A percentile compares a stretch with the other conserved stretches of the same genome.
Evolutionary conservation across 345 rosid genomes (phyloP).

Genomic region (Pistacia integerrima): DNA sequence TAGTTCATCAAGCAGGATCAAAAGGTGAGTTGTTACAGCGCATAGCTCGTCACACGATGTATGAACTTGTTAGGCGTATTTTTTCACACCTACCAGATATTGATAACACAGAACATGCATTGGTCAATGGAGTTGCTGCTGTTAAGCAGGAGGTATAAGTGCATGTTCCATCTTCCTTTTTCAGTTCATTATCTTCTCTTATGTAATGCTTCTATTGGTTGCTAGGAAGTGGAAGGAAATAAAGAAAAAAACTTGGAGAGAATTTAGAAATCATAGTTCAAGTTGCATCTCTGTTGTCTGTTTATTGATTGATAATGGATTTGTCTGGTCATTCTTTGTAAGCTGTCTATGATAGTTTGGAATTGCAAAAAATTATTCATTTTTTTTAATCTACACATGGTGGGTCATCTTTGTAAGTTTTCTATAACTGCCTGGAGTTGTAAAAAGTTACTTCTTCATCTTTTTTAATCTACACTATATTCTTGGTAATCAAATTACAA

Average conservation of each 20-base stretch:
- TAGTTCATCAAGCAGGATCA: slow-evolving; percentile 73
- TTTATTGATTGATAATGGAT: slow-evolving; percentile 15
- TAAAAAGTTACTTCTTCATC: slow-evolving; percentile 3
- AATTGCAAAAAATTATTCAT: neutral
- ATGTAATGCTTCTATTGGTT: slow-evolving; percentile 13
- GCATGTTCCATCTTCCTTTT: slow-evolving; percentile 19
- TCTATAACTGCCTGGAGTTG: no score
- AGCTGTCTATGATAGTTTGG: slow-evolving; percentile 13
- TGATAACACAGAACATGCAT: slow-evolving; percentile 20
- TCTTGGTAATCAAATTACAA: slow-evolving; percentile 2
- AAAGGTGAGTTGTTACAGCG: slow-evolving; percentile 76
- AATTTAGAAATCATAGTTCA: neutral
- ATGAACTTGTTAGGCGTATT: slow-evolving; percentile 71
- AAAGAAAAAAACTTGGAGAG: neutral
- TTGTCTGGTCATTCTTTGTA: slow-evolving; percentile 1
- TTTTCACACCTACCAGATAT: slow-evolving; percentile 62
- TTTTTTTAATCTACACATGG: no score
- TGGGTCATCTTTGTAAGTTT: no score
- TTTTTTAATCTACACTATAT: neutral
- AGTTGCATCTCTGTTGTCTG: slow-evolving; percentile 7
- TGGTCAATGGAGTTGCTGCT: slow-evolving; percentile 25
- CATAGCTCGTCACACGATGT: slow-evolving; percentile 76
- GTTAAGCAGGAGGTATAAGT: slow-evolving; percentile 8
- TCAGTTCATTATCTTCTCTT: slow-evolving; percentile 12
- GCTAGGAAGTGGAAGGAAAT: neutral